Evolutionary conservation across 106 monocot genomes (phyloP), one percentile per base, ranked within the genome.

Genomic region (Iris macrosiphon): DNA sequence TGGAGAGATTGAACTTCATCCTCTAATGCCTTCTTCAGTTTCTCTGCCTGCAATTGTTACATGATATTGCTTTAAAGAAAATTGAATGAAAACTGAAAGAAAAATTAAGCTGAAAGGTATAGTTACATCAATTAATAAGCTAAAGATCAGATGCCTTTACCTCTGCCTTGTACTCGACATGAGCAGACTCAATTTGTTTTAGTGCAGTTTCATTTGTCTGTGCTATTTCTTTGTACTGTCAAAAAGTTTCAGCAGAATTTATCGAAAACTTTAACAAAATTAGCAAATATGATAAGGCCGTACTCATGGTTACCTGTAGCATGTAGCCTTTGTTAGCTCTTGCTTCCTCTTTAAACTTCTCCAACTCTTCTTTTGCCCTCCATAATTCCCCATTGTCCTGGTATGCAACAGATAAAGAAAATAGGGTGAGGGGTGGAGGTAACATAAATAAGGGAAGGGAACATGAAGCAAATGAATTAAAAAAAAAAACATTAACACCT

Each of bases 161-260:
- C 86, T 98, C 98, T 16, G 43, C 16, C 59, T 83, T 91, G 59
- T 77, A 98, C 31, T 87, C 73, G 43, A 78, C 75, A 57, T 91
- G 83, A 48, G 79, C 77, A 56, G 67, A 75, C 53, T 98, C 98
- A 42, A 98, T 80, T 61, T 91, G 82, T 71, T 91, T 98, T 55
- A 91, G 24, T 40, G 91, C 98, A 52, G 53, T 66, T 73, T 98
- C 98, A 83, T 77, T 98, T 59, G 76, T 73, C 6, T 73, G 66
- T 25, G 91, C 82, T 50, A 98, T 84, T 71, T 84, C 83, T 64
- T 98, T 90, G 68, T 98, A 98, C 98, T 98, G 71, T n/a, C 29
- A 31, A 49, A 31, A 61, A 22, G 54, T 33, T n/a, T 21, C 22
- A 61, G 44, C 17, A 57, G 31, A 44, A 61, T 14, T 21, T 31